Conservation (phyloP, 1,139 yeast species). For the Magnusiomyces starmeri region DNA sequence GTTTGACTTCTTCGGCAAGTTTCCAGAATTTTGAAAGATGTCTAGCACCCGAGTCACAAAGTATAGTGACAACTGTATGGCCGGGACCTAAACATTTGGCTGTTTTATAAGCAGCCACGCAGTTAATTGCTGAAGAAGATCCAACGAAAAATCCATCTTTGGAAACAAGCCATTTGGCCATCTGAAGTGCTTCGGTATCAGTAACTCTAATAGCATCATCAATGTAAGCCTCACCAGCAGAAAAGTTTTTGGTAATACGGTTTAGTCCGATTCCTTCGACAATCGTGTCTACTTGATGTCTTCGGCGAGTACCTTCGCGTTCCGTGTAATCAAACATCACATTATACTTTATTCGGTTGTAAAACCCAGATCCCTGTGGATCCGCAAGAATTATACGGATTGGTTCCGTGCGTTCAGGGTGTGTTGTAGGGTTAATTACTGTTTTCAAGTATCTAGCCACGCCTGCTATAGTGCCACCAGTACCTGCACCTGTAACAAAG, state of each 20-base stretch:
- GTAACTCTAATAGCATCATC: constrained; percentile 75
- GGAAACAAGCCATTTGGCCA: constrained; percentile 78
- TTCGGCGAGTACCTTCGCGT: constrained; percentile 83
- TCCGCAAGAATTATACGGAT: constrained; percentile 58
- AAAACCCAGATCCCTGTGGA: constrained; percentile 93
- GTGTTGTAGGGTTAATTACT: neutral
- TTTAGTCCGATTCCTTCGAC: constrained; percentile 93
- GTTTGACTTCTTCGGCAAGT: constrained; percentile 16
- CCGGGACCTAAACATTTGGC: constrained; percentile 58
- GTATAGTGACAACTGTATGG: constrained; percentile 70
- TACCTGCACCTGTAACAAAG: constrained; percentile 64
- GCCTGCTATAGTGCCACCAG: constrained; percentile 88
- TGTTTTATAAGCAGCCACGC: constrained; percentile 74
- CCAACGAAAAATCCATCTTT: constrained; percentile 90
- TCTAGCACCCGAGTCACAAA: constrained; percentile 88
- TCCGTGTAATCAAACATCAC: constrained; percentile 90
- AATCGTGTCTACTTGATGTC: constrained; percentile 93
- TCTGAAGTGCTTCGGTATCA: constrained; percentile 72
- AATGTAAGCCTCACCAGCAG: constrained; percentile 49
- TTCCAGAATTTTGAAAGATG: constrained; percentile 93
- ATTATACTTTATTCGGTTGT: constrained; percentile 75
- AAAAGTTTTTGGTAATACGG: constrained; percentile 74
- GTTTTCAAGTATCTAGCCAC: constrained; percentile 48
- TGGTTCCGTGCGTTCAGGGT: neutral
- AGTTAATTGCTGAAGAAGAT: constrained; percentile 84